Evolutionary conservation across 106 monocot genomes (phyloP).

Genomic region (Ottelia alismoides): DNA sequence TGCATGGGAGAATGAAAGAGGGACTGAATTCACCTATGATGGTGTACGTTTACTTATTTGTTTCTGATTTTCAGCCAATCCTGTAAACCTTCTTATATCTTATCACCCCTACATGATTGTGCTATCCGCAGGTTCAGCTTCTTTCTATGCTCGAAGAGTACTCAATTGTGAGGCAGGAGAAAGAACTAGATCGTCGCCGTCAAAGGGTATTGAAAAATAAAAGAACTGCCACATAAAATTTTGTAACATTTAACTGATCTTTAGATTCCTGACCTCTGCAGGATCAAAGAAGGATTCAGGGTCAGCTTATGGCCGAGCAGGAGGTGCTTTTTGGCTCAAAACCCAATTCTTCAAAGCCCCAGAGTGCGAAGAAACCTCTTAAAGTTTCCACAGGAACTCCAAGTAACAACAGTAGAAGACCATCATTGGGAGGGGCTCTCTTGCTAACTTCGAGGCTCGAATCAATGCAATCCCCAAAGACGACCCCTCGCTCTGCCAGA

Average conservation of each 20-base stretch:
- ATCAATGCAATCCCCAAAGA: not conserved
- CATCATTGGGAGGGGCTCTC: constrained; percentile 1
- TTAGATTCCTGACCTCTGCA: constrained; percentile 8
- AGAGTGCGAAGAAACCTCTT: not conserved
- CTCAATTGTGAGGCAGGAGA: constrained; percentile 48
- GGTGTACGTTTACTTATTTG: constrained; percentile 33
- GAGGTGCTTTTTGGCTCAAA: constrained; percentile 26
- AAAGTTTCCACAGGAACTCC: constrained; percentile 4
- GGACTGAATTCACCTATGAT: constrained; percentile 56
- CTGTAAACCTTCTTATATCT: not conserved
- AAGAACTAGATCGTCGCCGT: constrained; percentile 58
- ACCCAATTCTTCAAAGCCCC: constrained; percentile 10
- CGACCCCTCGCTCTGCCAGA: too few species aligned
- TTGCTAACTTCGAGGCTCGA: constrained; percentile 4
- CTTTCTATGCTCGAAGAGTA: constrained; percentile 76
- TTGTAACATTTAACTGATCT: not conserved
- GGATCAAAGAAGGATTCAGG: constrained; percentile 60
- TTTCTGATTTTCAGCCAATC: not conserved
- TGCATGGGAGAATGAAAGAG: constrained; percentile 78
- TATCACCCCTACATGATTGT: not conserved
- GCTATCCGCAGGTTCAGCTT: constrained; percentile 26
- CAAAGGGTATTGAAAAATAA: constrained; percentile 32
- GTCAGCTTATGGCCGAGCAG: constrained; percentile 32
- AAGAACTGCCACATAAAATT: not conserved
- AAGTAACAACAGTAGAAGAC: constrained; percentile 3